phyloP scores from a whole-genome alignment of 2,329 filamentous ascomycete species.

The Stromatinia cepivora region DNA sequence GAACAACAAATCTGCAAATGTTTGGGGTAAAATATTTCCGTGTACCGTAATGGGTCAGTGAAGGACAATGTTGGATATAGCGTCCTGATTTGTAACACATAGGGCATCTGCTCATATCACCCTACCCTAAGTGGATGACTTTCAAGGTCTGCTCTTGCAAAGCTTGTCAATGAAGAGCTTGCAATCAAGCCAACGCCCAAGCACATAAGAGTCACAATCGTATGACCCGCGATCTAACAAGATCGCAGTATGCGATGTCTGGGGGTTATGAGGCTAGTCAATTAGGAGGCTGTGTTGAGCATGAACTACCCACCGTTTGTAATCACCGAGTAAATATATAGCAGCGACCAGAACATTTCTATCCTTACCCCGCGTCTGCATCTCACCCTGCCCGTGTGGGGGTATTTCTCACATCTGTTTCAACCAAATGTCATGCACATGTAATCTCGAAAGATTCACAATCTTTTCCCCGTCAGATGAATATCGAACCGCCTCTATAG shows the following conservation, averaged over 20 bases:
- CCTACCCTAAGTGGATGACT: background rate
- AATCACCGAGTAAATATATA: background rate
- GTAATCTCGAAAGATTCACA: too few species aligned
- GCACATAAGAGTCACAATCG: background rate
- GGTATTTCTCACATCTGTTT: background rate
- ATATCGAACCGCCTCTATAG: too few species aligned
- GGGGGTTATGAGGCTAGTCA: background rate
- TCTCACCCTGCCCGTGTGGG: background rate
- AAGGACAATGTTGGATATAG: too few species aligned
- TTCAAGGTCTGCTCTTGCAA: background rate
- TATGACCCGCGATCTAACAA: background rate
- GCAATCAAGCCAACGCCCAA: background rate
- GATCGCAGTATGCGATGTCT: background rate
- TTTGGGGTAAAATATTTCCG: too few species aligned
- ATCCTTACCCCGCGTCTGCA: background rate
- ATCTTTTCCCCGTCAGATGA: too few species aligned
- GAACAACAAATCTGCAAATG: too few species aligned
- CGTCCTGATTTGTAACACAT: too few species aligned
- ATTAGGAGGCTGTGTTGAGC: slow-evolving; percentile 6
- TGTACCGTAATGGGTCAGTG: too few species aligned
- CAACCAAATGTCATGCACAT: background rate
- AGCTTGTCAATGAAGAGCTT: background rate
- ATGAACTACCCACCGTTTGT: background rate
- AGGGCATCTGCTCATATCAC: too few species aligned
- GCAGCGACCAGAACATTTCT: background rate